A percentile compares a stretch with the other conserved stretches of the same genome.
Conservation (phyloP, 2,329 filamentous ascomycete species). For the Pseudogymnoascus sp. region DNA sequence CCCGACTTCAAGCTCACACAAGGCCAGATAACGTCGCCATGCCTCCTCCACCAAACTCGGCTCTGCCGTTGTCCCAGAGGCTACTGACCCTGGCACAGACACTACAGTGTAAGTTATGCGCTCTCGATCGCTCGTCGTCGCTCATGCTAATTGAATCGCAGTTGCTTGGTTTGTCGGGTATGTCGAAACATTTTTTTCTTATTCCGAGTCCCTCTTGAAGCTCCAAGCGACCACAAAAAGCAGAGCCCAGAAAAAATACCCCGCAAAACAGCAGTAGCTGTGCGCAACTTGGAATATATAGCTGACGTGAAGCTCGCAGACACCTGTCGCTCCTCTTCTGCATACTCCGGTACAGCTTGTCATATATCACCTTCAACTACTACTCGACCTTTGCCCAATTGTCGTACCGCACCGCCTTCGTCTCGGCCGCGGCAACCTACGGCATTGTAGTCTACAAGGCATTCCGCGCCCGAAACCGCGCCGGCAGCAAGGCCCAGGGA, state of each 20-base stretch:
- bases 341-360: slow-evolving; percentile 74
- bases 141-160: slow-evolving; percentile 30
- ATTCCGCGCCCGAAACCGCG: slow-evolving; percentile 74
- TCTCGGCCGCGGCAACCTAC: slow-evolving; percentile 85
- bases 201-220: neutral
- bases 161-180: slow-evolving; percentile 79
- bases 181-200: slow-evolving; percentile 32
- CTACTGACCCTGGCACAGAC: slow-evolving; percentile 75
- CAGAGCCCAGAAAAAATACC: neutral
- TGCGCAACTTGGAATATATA: slow-evolving; percentile 22
- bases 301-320: slow-evolving; percentile 38
- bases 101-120: slow-evolving; percentile 67
- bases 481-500: slow-evolving; percentile 50
- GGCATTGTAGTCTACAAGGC: slow-evolving; percentile 99
- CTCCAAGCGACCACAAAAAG: neutral
- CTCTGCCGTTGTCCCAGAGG: slow-evolving; percentile 39
- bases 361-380: slow-evolving; percentile 84
- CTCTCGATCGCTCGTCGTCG: slow-evolving; percentile 16
- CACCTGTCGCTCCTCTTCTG: slow-evolving; percentile 80
- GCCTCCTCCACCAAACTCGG: slow-evolving; percentile 28
- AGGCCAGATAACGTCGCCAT: slow-evolving; percentile 19
- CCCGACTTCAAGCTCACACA: neutral
- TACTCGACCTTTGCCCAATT: slow-evolving; percentile 68
- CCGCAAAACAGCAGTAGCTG: slow-evolving; percentile 11
- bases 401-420: slow-evolving; percentile 83